phyloP scores from a whole-genome alignment of 192 early-diverging fungal genomes.

The Entophlyctis luteolus region DNA sequence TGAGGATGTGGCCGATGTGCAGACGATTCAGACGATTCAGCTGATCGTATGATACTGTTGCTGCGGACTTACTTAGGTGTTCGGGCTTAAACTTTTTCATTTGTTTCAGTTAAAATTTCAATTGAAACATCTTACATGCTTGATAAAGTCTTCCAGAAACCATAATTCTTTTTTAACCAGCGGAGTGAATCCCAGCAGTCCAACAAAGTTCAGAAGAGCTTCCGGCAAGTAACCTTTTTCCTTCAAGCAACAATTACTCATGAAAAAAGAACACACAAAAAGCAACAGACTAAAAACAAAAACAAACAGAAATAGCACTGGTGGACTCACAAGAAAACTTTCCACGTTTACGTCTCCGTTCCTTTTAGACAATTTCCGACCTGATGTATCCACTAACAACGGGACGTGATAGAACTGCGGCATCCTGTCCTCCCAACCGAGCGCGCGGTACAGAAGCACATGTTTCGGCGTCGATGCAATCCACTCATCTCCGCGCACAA shows the following conservation, averaged over 20 bases:
- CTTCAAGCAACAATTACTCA: constrained; percentile 20
- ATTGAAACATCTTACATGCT: constrained; percentile 36
- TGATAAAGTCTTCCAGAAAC: constrained; percentile 55
- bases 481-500: constrained; percentile 94
- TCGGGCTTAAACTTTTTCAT: constrained; percentile 54
- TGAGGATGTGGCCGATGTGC: constrained; percentile 45
- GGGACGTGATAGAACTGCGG: constrained; percentile 86
- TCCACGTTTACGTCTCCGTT: constrained; percentile 75
- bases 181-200: constrained; percentile 77
- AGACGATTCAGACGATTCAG: constrained; percentile 74
- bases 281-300: not conserved
- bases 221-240: constrained; percentile 77
- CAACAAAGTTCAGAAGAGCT: constrained; percentile 83
- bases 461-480: constrained; percentile 91
- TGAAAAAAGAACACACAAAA: not conserved
- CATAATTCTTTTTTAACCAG: constrained; percentile 59
- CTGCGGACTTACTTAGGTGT: constrained; percentile 57
- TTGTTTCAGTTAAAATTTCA: not conserved
- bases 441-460: constrained; percentile 72
- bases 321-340: constrained; percentile 50
- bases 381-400: constrained; percentile 76
- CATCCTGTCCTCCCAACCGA: constrained; percentile 63
- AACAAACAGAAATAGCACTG: not conserved
- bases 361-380: constrained; percentile 86
- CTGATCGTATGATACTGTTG: constrained; percentile 64